Evolutionary conservation across 768 basidiomycete genomes (phyloP).

Genomic region (Hygrophorus pudorinus): DNA sequence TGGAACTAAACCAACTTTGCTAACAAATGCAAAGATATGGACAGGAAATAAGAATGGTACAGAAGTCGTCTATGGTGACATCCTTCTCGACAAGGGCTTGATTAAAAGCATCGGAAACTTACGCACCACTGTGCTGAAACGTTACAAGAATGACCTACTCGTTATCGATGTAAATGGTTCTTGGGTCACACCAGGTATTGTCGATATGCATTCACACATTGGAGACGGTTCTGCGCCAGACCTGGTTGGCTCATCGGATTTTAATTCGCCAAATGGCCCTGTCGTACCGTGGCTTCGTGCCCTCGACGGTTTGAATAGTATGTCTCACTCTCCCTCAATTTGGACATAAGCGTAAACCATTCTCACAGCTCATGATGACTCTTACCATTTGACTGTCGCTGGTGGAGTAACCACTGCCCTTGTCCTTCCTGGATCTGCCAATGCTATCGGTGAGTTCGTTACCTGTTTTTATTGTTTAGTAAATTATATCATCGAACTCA

Average conservation of each 20-base stretch:
- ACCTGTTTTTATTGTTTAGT: not conserved
- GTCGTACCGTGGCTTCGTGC: constrained; percentile 51
- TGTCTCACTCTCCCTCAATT: too few species aligned
- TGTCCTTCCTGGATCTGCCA: constrained; percentile 63
- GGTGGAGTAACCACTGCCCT: constrained; percentile 77
- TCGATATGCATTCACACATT: constrained; percentile 48
- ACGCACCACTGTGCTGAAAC: constrained; percentile 11
- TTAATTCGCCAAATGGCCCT: constrained; percentile 40
- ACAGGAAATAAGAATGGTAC: constrained; percentile 65
- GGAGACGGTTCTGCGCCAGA: constrained; percentile 23
- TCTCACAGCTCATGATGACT: constrained; percentile 44
- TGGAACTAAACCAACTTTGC: constrained; percentile 52
- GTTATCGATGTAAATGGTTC: constrained; percentile 55
- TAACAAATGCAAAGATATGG: constrained; percentile 78
- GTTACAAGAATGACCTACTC: constrained; percentile 28
- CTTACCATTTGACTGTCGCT: constrained; percentile 52
- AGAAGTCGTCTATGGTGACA: constrained; percentile 51
- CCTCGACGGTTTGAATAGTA: constrained; percentile 59
- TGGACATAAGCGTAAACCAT: too few species aligned
- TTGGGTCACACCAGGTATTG: constrained; percentile 68
- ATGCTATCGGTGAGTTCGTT: constrained; percentile 39
- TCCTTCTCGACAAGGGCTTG: constrained; percentile 62
- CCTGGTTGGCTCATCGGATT: constrained; percentile 32
- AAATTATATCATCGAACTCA: constrained; percentile 1
- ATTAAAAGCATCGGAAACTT: constrained; percentile 51